phyloP scores from a whole-genome alignment of 495 filamentous ascomycete genomes.

The Astrocystis sublimbata region DNA sequence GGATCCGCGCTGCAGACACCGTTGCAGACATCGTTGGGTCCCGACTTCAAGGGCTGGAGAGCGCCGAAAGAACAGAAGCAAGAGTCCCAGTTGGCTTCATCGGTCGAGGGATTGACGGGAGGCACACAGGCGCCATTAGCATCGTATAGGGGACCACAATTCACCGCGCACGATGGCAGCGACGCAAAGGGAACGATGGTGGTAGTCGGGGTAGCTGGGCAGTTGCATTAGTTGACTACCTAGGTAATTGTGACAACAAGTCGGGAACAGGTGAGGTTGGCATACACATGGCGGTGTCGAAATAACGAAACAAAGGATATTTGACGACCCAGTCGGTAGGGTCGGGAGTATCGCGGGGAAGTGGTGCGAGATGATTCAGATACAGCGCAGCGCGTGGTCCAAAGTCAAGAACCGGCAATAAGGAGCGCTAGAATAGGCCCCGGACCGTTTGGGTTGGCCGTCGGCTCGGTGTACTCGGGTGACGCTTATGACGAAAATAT shows the following conservation, averaged over 20 bases:
- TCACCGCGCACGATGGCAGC: slow-evolving; percentile 48
- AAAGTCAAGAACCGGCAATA: background rate
- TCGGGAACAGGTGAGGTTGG: background rate
- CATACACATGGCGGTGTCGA: slow-evolving; percentile 10
- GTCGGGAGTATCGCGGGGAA: background rate
- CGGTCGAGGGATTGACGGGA: slow-evolving; percentile 34
- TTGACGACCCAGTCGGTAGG: background rate
- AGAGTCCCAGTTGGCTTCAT: slow-evolving; percentile 31
- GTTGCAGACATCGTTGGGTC: slow-evolving; percentile 45
- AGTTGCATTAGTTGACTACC: background rate
- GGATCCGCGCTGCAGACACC: slow-evolving; percentile 34
- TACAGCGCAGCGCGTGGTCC: background rate
- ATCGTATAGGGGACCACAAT: slow-evolving; percentile 54
- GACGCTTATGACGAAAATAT: background rate
- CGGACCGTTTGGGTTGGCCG: background rate
- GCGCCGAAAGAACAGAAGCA: slow-evolving; percentile 52
- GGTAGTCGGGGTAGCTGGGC: slow-evolving; percentile 31
- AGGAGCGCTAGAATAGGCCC: background rate
- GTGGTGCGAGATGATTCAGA: background rate
- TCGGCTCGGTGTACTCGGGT: background rate
- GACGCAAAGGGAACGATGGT: slow-evolving; percentile 48
- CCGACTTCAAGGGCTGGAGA: slow-evolving; percentile 44
- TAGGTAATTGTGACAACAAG: background rate
- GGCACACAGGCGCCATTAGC: slow-evolving; percentile 57
- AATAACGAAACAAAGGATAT: background rate